Conservation (phyloP, 208 protist species). For the Balamuthia mandrillaris region DNA sequence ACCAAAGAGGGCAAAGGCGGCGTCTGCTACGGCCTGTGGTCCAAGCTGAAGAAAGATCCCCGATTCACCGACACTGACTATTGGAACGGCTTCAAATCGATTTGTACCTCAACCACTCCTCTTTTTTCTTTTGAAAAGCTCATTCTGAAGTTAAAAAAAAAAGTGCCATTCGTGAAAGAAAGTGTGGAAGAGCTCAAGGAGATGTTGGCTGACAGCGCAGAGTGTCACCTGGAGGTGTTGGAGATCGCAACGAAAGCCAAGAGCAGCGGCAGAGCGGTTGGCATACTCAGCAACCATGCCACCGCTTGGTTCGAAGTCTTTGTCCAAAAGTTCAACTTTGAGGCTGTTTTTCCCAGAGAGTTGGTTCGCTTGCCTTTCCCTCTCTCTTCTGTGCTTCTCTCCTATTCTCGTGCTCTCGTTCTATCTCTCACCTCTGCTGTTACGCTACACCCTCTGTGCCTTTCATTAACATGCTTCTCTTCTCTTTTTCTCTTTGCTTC, state of each 20-base stretch:
- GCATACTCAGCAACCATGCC: neutral
- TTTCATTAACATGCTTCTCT: neutral
- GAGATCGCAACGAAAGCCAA: constrained; percentile 2
- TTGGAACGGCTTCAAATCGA: constrained; percentile 27
- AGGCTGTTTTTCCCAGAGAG: constrained; percentile 12
- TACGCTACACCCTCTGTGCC: neutral
- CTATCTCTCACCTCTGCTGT: neutral
- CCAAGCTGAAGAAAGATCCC: constrained; percentile 8
- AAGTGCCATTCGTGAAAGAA: too few species aligned
- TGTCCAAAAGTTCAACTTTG: constrained; percentile 2
- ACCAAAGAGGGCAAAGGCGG: neutral
- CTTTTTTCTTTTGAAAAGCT: neutral
- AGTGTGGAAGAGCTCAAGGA: neutral
- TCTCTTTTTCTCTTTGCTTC: neutral
- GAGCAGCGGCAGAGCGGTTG: neutral
- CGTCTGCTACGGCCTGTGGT: constrained; percentile 15
- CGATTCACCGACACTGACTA: constrained; percentile 12
- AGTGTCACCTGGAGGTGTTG: neutral
- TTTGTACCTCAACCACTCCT: neutral
- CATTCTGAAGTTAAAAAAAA: neutral
- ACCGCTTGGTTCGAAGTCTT: constrained; percentile 8
- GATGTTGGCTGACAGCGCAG: neutral
- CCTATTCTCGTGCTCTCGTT: neutral
- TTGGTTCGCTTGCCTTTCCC: neutral
- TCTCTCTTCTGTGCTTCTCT: neutral